Conservation (phyloP, 1,284 basidiomycete genomes). For the Abortiporus biennis region DNA sequence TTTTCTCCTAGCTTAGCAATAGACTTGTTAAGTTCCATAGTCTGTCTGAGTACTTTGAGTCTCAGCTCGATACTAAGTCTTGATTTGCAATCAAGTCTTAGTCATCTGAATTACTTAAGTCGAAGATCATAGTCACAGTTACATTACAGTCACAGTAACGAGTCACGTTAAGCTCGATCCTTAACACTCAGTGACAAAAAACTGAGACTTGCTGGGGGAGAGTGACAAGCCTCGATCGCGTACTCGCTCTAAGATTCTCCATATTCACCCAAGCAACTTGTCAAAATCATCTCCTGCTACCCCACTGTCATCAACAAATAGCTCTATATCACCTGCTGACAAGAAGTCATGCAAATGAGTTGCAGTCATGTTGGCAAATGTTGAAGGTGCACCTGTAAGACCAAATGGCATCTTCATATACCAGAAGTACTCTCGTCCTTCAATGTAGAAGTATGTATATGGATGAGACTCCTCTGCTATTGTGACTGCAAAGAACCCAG, state of each 20-base stretch:
- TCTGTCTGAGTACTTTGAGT: no score
- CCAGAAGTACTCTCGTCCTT: constrained; percentile 31
- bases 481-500: constrained; percentile 30
- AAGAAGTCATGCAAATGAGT: constrained; percentile 26
- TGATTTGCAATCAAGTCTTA: no score
- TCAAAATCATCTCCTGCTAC: constrained; percentile 22
- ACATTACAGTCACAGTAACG: no score
- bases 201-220: constrained; percentile 23
- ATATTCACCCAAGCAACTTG: constrained; percentile 16
- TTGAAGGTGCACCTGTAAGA: constrained; percentile 33
- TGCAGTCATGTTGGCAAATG: constrained; percentile 29
- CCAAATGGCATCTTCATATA: constrained; percentile 35
- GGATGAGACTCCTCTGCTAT: constrained; percentile 22
- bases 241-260: constrained; percentile 15
- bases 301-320: constrained; percentile 29
- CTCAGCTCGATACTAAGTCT: no score
- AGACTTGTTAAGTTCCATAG: no score
- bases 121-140: no score
- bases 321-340: constrained; percentile 19
- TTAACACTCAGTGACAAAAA: constrained; percentile 31
- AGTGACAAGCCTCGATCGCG: constrained; percentile 23
- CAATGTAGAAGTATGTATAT: constrained; percentile 32
- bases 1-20: no score
- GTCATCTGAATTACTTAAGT: no score
- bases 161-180: no score